A percentile compares a stretch with the other conserved stretches of the same genome.
phyloP scores from a whole-genome alignment of 179 eudicot genomes.

The Silene coronaria region DNA sequence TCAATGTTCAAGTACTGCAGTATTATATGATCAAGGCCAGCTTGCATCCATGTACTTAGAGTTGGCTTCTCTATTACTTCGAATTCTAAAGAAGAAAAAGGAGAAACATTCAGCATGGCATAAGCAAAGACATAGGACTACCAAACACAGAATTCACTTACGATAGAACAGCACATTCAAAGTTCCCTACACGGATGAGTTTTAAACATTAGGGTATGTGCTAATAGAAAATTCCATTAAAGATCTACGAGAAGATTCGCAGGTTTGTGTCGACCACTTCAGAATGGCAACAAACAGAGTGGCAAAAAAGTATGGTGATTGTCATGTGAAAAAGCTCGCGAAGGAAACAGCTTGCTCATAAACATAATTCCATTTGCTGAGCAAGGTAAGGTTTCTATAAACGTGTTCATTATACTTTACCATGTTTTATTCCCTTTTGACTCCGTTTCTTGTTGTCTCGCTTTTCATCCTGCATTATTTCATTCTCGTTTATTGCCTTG shows the following conservation, averaged over 20 bases:
- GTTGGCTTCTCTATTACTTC: constrained; percentile 84
- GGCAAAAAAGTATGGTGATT: background rate
- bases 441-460: no score
- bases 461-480: no score
- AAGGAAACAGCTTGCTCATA: background rate
- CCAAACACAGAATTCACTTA: background rate
- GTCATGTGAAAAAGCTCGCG: background rate
- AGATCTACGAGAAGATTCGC: background rate
- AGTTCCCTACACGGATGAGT: background rate
- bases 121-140: background rate
- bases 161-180: background rate
- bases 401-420: no score
- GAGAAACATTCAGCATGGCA: constrained; percentile 9
- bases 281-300: background rate
- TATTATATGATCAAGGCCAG: constrained; percentile 80
- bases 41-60: constrained; percentile 86
- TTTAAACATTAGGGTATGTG: background rate
- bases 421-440: no score
- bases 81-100: constrained; percentile 44
- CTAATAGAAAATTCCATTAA: background rate
- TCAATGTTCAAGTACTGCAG: constrained; percentile 76
- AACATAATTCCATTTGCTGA: no score
- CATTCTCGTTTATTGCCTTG: no score
- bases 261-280: background rate
- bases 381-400: no score